Percentiles rank a stretch among this genome's conserved stretches.
phyloP scores from a whole-genome alignment of 495 filamentous ascomycete genomes.

The Penicillium robsamsonii region DNA sequence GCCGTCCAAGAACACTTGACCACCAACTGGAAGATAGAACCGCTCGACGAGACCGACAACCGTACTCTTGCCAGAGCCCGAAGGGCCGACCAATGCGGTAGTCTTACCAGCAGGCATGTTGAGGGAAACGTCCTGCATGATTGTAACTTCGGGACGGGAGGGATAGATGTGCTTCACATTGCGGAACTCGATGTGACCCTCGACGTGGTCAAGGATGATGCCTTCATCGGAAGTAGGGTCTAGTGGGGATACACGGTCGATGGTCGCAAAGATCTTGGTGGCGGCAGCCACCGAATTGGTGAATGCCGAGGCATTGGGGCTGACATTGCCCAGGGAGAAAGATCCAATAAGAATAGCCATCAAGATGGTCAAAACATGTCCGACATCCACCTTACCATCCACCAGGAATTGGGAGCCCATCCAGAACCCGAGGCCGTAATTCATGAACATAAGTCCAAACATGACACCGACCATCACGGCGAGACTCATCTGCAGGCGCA shows the following conservation, averaged over 20 bases:
- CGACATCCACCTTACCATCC: constrained; percentile 55
- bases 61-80: constrained; percentile 88
- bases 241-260: constrained; percentile 84
- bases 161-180: constrained; percentile 91
- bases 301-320: constrained; percentile 82
- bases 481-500: constrained; percentile 66
- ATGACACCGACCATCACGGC: constrained; percentile 77
- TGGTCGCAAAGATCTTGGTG: constrained; percentile 86
- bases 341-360: constrained; percentile 90
- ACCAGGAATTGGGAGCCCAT: constrained; percentile 82
- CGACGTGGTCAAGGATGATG: constrained; percentile 63
- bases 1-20: constrained; percentile 77
- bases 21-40: constrained; percentile 86
- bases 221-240: constrained; percentile 75
- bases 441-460: constrained; percentile 80
- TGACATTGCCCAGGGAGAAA: constrained; percentile 85
- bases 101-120: constrained; percentile 80
- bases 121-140: constrained; percentile 80
- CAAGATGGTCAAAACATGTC: constrained; percentile 69
- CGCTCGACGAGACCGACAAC: constrained; percentile 89
- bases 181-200: constrained; percentile 78
- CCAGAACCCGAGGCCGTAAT: constrained; percentile 95
- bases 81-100: constrained; percentile 82
- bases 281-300: constrained; percentile 79
- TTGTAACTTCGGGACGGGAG: constrained; percentile 80